phyloP scores from a whole-genome alignment of 495 filamentous ascomycete genomes.

The Cudoniella acicularis region DNA sequence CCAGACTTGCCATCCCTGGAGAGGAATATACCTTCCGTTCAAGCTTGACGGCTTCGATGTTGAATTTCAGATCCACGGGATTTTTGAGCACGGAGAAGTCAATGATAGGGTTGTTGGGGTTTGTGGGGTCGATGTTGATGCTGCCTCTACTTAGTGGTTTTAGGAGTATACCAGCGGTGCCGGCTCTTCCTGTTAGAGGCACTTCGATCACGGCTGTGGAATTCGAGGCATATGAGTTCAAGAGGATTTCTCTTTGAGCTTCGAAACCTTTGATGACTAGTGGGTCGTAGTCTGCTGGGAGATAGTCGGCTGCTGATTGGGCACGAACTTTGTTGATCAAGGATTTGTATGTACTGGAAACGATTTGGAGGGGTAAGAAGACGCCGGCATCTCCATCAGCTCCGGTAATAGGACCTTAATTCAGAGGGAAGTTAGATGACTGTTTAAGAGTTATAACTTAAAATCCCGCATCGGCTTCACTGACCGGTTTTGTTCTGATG shows the following conservation, averaged over 20 bases:
- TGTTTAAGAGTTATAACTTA: background rate
- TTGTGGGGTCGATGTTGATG: slow-evolving; percentile 10
- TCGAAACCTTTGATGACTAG: slow-evolving; percentile 28
- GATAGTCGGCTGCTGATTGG: slow-evolving; percentile 29
- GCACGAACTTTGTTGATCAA: slow-evolving; percentile 29
- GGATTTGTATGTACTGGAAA: slow-evolving; percentile 26
- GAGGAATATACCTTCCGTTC: slow-evolving; percentile 20
- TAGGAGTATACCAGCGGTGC: slow-evolving; percentile 6
- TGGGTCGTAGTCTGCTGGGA: slow-evolving; percentile 30
- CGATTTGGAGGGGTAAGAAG: slow-evolving; percentile 31
- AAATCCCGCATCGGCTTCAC: background rate
- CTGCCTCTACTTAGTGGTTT: slow-evolving; percentile 24
- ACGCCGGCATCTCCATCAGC: slow-evolving; percentile 27
- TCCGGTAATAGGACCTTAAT: background rate
- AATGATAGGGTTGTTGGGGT: slow-evolving; percentile 17
- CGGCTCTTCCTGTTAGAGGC: slow-evolving; percentile 7
- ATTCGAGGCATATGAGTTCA: slow-evolving; percentile 1
- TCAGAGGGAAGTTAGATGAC: background rate
- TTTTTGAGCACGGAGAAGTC: slow-evolving; percentile 16
- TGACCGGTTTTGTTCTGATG: background rate
- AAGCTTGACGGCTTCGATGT: slow-evolving; percentile 9
- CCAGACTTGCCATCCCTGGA: slow-evolving; percentile 5
- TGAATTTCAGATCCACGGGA: slow-evolving; percentile 17
- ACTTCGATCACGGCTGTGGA: slow-evolving; percentile 14
- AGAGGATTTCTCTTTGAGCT: slow-evolving; percentile 16